Evolutionary conservation across 345 rosid genomes (phyloP).

Genomic region (Lepidium aucheri): DNA sequence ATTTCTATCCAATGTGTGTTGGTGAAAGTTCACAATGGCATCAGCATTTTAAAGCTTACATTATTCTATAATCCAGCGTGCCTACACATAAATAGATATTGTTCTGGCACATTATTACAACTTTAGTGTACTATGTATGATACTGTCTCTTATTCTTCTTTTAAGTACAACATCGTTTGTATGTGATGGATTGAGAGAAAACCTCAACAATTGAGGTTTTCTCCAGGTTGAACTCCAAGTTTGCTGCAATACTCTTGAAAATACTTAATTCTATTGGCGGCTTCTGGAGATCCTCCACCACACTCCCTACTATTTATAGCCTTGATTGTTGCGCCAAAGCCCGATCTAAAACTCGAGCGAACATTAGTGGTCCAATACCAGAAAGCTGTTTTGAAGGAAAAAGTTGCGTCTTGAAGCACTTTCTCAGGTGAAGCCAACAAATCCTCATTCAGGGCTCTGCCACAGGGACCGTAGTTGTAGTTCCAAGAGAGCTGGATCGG

Average conservation of each 20-base stretch:
- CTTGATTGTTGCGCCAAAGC: conserved; percentile 57
- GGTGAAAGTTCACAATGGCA: too few species aligned
- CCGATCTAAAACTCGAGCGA: conserved; percentile 33
- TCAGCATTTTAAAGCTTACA: too few species aligned
- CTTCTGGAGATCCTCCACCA: conserved; percentile 24
- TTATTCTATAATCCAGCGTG: too few species aligned
- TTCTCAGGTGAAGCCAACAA: conserved; percentile 45
- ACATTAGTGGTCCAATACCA: conserved; percentile 66
- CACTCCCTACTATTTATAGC: conserved; percentile 57
- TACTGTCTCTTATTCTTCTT: neutral
- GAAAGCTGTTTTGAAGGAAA: conserved; percentile 55
- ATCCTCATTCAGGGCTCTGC: conserved; percentile 33
- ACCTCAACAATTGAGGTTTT: conserved; percentile 44
- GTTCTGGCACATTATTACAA: neutral
- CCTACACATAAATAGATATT: too few species aligned
- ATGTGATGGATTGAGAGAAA: neutral
- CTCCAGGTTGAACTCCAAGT: conserved; percentile 42
- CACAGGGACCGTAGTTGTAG: conserved; percentile 53
- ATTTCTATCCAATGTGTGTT: too few species aligned
- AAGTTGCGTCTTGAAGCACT: conserved; percentile 40
- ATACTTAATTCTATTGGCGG: conserved; percentile 33
- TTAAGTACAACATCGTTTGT: neutral
- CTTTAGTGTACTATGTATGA: neutral
- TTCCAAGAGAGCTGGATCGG: conserved; percentile 58
- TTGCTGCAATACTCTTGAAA: conserved; percentile 42